These are phyloP conservation scores for Tetrahymena thermophila DNA, from an alignment of 73 alveolate genomes.

Conservation along the genomic window DNA sequence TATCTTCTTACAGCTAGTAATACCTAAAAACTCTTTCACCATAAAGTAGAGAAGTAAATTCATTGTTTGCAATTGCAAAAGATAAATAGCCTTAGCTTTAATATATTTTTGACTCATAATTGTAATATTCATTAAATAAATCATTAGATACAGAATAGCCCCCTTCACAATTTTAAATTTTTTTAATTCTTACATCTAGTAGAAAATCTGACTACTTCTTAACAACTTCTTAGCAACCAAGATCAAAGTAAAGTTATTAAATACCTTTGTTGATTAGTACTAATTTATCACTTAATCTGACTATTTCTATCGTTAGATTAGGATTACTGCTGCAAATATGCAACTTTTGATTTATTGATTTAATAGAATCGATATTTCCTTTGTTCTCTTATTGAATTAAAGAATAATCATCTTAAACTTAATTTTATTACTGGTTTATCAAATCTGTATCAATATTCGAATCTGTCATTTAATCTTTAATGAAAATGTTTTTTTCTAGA, in stretches of 20 bases:
- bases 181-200: background rate
- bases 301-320: background rate
- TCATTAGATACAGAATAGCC: background rate
- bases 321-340: background rate
- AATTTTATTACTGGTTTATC: too few species aligned
- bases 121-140: background rate
- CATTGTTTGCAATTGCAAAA: background rate
- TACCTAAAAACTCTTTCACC: background rate
- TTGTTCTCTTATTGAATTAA: background rate
- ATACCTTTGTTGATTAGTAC: background rate
- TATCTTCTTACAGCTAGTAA: background rate
- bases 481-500: too few species aligned
- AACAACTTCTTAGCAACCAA: background rate
- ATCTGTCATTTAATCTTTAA: background rate
- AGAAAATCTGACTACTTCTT: background rate
- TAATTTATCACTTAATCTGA: background rate
- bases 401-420: background rate
- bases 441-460: background rate
- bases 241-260: background rate
- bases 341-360: background rate
- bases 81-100: background rate
- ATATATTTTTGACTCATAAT: background rate
- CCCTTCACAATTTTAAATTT: background rate
- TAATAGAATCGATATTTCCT: background rate
- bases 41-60: background rate